Evolutionary conservation across 805 yeast genomes (phyloP).

Genomic region (Pichia californica): DNA sequence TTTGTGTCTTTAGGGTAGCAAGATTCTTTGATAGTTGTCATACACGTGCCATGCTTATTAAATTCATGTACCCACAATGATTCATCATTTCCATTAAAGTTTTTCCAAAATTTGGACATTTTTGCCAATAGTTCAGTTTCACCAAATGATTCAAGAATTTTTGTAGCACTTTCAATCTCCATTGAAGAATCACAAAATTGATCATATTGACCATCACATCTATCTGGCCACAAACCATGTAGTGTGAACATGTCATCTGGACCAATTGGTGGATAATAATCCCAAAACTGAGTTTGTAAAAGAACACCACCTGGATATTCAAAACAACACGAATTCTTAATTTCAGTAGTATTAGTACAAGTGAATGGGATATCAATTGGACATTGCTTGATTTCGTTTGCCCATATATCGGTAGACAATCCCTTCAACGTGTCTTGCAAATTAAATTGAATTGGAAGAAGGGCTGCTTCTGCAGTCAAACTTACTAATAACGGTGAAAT

Average conservation of each 20-base stretch:
- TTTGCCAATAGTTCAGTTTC: constrained; percentile 48
- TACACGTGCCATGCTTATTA: constrained; percentile 92
- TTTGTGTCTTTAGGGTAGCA: constrained; percentile 47
- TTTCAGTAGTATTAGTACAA: constrained; percentile 50
- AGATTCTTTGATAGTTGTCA: constrained; percentile 65
- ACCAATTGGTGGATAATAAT: constrained; percentile 68
- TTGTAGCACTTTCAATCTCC: constrained; percentile 45
- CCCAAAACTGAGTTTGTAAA: constrained; percentile 90
- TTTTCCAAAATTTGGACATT: constrained; percentile 67
- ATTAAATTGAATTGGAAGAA: background rate
- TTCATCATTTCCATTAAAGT: constrained; percentile 60
- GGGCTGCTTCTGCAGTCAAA: background rate
- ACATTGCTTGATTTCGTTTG: constrained; percentile 30
- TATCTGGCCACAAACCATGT: constrained; percentile 88
- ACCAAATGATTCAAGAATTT: constrained; percentile 38
- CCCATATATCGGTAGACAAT: background rate
- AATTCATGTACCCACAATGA: constrained; percentile 84
- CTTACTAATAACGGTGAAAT: background rate
- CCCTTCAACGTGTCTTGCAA: background rate
- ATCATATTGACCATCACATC: constrained; percentile 74
- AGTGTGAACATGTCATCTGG: constrained; percentile 67
- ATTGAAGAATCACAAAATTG: constrained; percentile 68
- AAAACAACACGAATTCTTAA: constrained; percentile 69
- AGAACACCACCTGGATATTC: constrained; percentile 83
- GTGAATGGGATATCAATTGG: constrained; percentile 55